Evolutionary conservation across 2,329 filamentous ascomycete genomes (phyloP).

Genomic region (Fusarium solani-melongenae): DNA sequence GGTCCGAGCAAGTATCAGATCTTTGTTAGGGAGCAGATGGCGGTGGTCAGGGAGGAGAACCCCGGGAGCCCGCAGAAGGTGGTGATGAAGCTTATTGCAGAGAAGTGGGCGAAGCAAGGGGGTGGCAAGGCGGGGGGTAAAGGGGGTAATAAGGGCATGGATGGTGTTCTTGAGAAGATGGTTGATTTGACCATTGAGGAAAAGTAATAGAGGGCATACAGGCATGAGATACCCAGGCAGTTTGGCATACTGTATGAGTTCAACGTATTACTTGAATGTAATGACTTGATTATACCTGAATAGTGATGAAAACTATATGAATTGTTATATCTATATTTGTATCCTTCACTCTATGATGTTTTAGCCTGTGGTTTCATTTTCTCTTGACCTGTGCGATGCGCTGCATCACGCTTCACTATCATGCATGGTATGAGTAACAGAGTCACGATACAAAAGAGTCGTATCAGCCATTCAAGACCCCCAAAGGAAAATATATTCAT

Average conservation of each 20-base stretch:
- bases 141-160: slow-evolving; percentile 27
- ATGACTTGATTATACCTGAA: not conserved
- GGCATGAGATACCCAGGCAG: slow-evolving; percentile 14
- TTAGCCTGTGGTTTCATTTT: not conserved
- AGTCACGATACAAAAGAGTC: not conserved
- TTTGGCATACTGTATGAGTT: not conserved
- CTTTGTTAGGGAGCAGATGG: slow-evolving; percentile 76
- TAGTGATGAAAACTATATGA: no score
- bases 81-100: slow-evolving; percentile 75
- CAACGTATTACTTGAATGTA: not conserved
- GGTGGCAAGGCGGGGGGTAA: slow-evolving; percentile 47
- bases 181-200: slow-evolving; percentile 42
- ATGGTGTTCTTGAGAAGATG: slow-evolving; percentile 38
- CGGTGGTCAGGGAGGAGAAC: slow-evolving; percentile 65
- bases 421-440: no score
- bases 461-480: not conserved
- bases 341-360: no score
- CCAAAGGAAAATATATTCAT: not conserved
- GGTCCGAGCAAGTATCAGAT: slow-evolving; percentile 57
- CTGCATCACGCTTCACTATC: not conserved
- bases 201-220: slow-evolving; percentile 15
- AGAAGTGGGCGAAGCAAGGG: slow-evolving; percentile 66
- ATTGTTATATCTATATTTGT: no score
- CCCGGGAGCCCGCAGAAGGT: slow-evolving; percentile 71
- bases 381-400: not conserved